These are phyloP conservation scores for Pestalotiopsis sp. DNA, from an alignment of 2,329 filamentous ascomycete species.

Conservation along the genomic window DNA sequence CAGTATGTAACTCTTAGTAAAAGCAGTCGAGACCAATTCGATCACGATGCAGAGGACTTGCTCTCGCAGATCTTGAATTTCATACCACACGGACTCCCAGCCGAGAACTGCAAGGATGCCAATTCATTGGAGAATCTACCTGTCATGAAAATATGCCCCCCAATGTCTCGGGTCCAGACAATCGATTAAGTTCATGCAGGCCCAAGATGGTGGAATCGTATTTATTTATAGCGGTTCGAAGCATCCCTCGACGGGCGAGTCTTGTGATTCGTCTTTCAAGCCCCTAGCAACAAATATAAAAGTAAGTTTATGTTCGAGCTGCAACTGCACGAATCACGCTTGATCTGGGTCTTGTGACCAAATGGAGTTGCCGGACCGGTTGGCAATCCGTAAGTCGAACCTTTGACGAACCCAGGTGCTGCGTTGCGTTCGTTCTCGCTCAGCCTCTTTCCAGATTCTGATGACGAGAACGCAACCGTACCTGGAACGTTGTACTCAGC, in stretches of 20 bases:
- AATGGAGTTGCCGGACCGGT: background rate
- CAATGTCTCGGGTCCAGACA: background rate
- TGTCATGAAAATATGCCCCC: background rate
- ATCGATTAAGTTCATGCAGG: background rate
- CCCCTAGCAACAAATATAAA: background rate
- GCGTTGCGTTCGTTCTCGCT: background rate
- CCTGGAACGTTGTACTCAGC: background rate
- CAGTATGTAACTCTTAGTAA: background rate
- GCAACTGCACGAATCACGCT: background rate
- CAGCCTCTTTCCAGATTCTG: background rate
- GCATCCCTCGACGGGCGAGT: background rate
- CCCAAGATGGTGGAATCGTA: background rate
- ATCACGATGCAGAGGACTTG: background rate
- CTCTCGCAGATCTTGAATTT: background rate
- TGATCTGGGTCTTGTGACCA: background rate
- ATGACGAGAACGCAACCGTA: background rate
- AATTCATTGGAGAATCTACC: background rate
- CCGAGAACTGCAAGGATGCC: background rate
- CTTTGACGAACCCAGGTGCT: background rate
- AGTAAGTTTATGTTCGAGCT: background rate
- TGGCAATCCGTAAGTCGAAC: background rate
- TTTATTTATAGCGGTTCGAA: background rate
- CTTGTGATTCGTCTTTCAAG: background rate
- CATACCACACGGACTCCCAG: background rate
- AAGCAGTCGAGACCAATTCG: background rate